Evolutionary conservation across 1,284 basidiomycete species (phyloP).

Genomic region (Trichosporon coremiiforme): DNA sequence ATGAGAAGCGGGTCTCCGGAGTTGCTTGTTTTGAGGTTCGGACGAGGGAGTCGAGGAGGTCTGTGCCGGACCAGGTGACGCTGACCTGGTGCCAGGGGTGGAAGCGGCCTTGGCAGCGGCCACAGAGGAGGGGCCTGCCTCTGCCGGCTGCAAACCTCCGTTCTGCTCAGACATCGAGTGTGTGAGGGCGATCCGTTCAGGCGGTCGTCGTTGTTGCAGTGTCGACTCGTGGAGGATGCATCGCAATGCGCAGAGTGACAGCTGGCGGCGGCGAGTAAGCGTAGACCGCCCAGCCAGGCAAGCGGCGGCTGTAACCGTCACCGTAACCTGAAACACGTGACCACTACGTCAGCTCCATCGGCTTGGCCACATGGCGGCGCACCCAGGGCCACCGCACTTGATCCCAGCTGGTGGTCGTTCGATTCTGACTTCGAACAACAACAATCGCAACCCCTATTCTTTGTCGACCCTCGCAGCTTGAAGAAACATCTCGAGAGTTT

Average conservation of each 20-base stretch:
- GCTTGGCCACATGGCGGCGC: neutral
- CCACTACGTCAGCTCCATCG: constrained; percentile 6
- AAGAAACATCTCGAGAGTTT: constrained; percentile 16
- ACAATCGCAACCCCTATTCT: constrained; percentile 3
- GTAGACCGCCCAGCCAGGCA: neutral
- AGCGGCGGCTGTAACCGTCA: constrained; percentile 9
- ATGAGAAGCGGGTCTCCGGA: constrained; percentile 45
- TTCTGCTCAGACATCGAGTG: constrained; percentile 6
- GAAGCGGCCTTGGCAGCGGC: constrained; percentile 14
- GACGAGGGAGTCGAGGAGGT: neutral
- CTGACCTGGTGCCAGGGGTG: constrained; percentile 22
- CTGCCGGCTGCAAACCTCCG: neutral
- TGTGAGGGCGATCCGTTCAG: neutral
- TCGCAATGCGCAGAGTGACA: neutral
- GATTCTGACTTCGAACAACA: constrained; percentile 18
- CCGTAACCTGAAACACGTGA: constrained; percentile 5
- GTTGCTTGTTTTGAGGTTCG: constrained; percentile 20
- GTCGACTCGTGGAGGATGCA: neutral
- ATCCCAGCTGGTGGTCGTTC: neutral
- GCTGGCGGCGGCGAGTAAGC: constrained; percentile 12
- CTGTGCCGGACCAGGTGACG: constrained; percentile 32
- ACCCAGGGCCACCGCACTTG: neutral
- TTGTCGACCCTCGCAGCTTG: constrained; percentile 1
- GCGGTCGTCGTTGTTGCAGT: neutral
- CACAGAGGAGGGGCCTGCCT: constrained; percentile 19